phyloP scores from a whole-genome alignment of 805 yeast genomes.

The Spencermartinsiella europaea region DNA sequence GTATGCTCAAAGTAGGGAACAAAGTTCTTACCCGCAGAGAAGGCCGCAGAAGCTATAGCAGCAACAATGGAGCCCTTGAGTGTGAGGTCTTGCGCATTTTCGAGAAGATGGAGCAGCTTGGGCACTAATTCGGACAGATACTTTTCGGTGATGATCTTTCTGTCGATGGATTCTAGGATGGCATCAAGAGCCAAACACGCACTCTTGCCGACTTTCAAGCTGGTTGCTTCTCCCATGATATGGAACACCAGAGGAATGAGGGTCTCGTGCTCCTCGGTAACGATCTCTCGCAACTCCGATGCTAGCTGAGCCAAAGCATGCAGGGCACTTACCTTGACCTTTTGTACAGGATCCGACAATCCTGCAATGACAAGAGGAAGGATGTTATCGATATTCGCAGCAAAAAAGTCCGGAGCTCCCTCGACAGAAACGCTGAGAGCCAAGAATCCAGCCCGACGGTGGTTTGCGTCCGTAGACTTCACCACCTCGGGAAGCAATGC shows the following conservation, averaged over 20 bases:
- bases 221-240: conserved; percentile 80
- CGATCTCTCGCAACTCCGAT: conserved; percentile 74
- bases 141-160: conserved; percentile 68
- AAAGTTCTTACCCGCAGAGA: conserved; percentile 85
- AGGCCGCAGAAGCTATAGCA: conserved; percentile 96
- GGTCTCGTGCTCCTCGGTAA: conserved; percentile 77
- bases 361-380: conserved; percentile 71
- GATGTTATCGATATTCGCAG: conserved; percentile 67
- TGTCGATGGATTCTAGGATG: conserved; percentile 82
- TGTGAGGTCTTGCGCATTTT: conserved; percentile 52
- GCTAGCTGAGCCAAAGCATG: conserved; percentile 75
- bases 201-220: conserved; percentile 77
- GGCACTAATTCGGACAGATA: conserved; percentile 89
- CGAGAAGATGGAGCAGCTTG: conserved; percentile 79
- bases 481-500: conserved; percentile 45
- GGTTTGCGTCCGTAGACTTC: conserved; percentile 59
- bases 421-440: conserved; percentile 77
- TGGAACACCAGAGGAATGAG: conserved; percentile 81
- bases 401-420: conserved; percentile 92
- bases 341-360: conserved; percentile 63
- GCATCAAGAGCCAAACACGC: conserved; percentile 92
- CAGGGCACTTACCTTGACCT: conserved; percentile 82
- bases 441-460: conserved; percentile 82
- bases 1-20: conserved; percentile 81
- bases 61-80: conserved; percentile 67